phyloP scores from a whole-genome alignment of 192 early-diverging fungal species.

The Gigaspora rosea region DNA sequence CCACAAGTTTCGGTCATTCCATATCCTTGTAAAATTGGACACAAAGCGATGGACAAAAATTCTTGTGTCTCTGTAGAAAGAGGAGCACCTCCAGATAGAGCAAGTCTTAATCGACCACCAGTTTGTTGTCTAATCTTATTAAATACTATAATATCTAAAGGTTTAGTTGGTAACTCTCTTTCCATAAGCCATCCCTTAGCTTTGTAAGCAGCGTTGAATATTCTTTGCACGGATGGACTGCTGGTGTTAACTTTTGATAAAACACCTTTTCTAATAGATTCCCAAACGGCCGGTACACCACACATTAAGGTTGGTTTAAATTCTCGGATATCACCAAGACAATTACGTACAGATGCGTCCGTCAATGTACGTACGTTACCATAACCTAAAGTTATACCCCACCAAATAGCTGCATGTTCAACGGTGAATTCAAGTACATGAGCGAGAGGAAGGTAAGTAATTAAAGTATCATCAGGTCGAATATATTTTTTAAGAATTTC shows the following conservation, averaged over 20 bases:
- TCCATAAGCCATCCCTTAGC: constrained; percentile 71
- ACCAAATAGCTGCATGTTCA: constrained; percentile 70
- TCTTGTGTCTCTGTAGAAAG: constrained; percentile 82
- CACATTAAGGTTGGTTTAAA: constrained; percentile 77
- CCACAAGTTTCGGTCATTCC: constrained; percentile 82
- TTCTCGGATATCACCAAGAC: constrained; percentile 71
- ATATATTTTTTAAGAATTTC: constrained; percentile 52
- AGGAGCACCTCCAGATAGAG: constrained; percentile 87
- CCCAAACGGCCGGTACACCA: constrained; percentile 87
- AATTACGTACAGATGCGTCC: constrained; percentile 63
- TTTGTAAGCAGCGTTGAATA: constrained; percentile 77
- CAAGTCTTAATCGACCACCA: constrained; percentile 82
- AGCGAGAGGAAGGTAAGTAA: constrained; percentile 86
- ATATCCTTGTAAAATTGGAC: constrained; percentile 87
- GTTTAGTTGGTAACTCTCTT: constrained; percentile 64
- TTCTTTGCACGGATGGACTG: constrained; percentile 55
- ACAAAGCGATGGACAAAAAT: constrained; percentile 75
- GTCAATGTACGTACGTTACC: constrained; percentile 75
- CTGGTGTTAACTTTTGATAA: constrained; percentile 59
- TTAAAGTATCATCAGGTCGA: constrained; percentile 58
- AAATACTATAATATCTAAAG: constrained; percentile 81
- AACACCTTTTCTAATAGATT: constrained; percentile 84
- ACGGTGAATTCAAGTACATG: constrained; percentile 89
- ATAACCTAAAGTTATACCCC: constrained; percentile 67
- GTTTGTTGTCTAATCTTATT: constrained; percentile 78